These are phyloP conservation scores for Tetracladium setigerum DNA, from an alignment of 495 filamentous ascomycete species.

Conservation along the genomic window DNA sequence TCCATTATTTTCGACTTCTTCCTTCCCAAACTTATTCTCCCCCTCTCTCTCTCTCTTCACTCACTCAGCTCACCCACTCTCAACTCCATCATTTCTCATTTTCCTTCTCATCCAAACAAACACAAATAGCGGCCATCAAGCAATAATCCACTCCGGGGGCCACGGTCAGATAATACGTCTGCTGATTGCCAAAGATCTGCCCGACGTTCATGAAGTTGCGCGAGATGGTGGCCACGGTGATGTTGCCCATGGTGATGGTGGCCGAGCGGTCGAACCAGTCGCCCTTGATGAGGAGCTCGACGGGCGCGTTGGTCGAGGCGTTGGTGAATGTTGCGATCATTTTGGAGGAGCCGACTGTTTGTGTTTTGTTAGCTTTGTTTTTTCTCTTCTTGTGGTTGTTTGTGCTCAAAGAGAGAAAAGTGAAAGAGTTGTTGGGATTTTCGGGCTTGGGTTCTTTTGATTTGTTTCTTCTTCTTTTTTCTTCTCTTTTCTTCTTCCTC, in stretches of 20 bases:
- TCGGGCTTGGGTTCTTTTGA: no score
- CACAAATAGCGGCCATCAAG: constrained; percentile 51
- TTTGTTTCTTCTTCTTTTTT: no score
- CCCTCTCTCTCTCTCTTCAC: no score
- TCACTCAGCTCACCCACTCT: neutral
- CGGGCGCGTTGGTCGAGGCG: constrained; percentile 24
- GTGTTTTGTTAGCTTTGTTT: neutral
- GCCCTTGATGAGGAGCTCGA: constrained; percentile 36
- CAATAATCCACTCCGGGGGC: constrained; percentile 53
- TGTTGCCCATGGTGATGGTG: constrained; percentile 38
- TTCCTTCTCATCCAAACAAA: constrained; percentile 56
- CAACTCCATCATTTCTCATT: constrained; percentile 29
- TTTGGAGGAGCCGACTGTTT: constrained; percentile 36
- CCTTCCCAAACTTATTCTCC: no score
- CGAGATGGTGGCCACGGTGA: constrained; percentile 44
- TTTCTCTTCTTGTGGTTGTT: neutral
- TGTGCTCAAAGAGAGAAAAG: no score
- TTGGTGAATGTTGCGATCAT: constrained; percentile 41
- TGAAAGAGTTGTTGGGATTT: no score
- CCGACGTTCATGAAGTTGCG: constrained; percentile 45
- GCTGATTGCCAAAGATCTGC: constrained; percentile 46
- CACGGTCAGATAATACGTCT: constrained; percentile 52
- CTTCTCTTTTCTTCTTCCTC: no score
- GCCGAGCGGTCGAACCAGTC: constrained; percentile 42
- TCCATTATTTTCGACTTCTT: no score